Evolutionary conservation across 2,329 filamentous ascomycete species (phyloP), one percentile per base, ranked within the genome.

Genomic region (Ophiostoma novo-ulmi): DNA sequence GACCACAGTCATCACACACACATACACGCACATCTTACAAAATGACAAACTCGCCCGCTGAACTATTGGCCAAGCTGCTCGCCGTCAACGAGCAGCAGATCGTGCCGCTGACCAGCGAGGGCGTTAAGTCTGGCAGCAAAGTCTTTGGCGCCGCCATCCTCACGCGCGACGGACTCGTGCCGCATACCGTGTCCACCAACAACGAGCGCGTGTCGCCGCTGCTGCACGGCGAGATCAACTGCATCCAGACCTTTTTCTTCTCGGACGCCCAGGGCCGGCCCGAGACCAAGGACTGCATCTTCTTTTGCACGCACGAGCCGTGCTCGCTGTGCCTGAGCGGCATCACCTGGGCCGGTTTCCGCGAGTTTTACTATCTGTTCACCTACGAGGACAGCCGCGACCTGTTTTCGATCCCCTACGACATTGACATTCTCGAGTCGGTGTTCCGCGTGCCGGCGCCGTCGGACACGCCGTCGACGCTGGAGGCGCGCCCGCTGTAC

Each of bases 201-300:
- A 83, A 87, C 76, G 85, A 87, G 76, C 80, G 80, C 13, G 76
- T 76, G 0, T 87, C 85, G 5, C 85, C 85, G 1, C 80, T 87
- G 4, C 80, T 87, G 10, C 85, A 87, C 76, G 85, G 85, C 72
- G 85, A 88, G 74, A 86, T 87, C 77, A 85, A 87, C 77, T 87
- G 85, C 79, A 87, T 88, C 77, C 85, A 87, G 74, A 78, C 82
- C 41, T 87, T 87, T 79, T 87, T 85, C 77, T 80, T 80, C 0
- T 75, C 76, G 0, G 78, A 78, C 72, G 76, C 80, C 14, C 73
- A 77, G 66, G 70, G 64, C 39, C 73, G 77, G 1, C 75, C 81
- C 3, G 71, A 76, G 48, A 74, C 78, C 13, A 77, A 78, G 10
- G 83, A 85, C 74, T 87, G 85, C 78, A 75, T 88, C 75, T 87